Base-by-base conservation (phyloP, 1,139 yeast species). In the Sugiyamaella sp. region DNA sequence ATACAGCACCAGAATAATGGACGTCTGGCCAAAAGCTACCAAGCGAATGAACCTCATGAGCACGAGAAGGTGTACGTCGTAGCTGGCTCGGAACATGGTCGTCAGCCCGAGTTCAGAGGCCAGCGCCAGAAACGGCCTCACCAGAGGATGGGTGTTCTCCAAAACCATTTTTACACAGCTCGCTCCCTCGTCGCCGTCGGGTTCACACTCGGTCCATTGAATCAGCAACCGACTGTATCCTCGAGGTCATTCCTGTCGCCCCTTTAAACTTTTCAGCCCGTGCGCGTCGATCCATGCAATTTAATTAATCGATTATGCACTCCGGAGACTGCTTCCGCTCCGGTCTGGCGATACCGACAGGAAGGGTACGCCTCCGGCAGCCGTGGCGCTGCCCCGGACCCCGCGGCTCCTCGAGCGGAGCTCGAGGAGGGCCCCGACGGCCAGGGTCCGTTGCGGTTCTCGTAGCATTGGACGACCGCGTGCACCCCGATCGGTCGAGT, bases 21-120 rank as follows among this genome's bases (percentile, higher is more conserved):
- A 86, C 8, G 90, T 83, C 55, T 86, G 71, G 0, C 95, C 93
- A 66, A 82, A 88, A 1, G 89, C 82, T 53, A 82, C 71, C 78
- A 86, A 76, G 29, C 95, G 73, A 19, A 85, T 71, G 60, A 85
- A 83, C 2, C 85, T 85, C 2, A 89, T 82, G 10, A 72, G 66
- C 84, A 90, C 82, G 41, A 87, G 75, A 24, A 86, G 67, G 60
- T 82, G 76, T 24, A 85, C 79, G 66, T 87, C 95, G n/a, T 20
- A 44, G 12, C 38, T 37, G 4, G 55, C 50, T 9, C 32, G 21
- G 14, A 20, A 20, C 32, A 52, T 38, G n/a, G 49, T 49, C 5
- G 37, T n/a, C 10, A 52, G 27, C 3, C 55, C 55, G 14, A 29
- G 12, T 17, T 44, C 49, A 4, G 21, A 12, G 2, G 41, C 39